phyloP scores from a whole-genome alignment of 768 basidiomycete species.

The Boletus sp. region DNA sequence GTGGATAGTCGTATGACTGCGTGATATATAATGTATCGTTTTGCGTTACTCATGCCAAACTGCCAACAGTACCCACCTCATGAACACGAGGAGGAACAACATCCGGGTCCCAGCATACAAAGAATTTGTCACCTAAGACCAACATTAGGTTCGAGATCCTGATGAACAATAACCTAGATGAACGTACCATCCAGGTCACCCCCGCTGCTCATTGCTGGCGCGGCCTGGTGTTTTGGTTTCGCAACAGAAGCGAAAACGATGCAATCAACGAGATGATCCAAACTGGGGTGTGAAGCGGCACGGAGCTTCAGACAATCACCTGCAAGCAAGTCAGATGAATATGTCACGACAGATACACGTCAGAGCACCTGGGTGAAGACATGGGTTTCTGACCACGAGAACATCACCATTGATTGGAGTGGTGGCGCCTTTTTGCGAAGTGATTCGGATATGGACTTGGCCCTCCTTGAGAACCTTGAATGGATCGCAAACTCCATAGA shows the following conservation, averaged over 20 bases:
- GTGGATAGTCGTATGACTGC: constrained; percentile 67
- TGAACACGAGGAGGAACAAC: constrained; percentile 54
- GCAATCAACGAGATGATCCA: constrained; percentile 63
- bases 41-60: background rate
- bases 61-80: constrained; percentile 39
- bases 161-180: background rate
- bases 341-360: background rate
- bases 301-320: constrained; percentile 66
- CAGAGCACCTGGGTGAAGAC: constrained; percentile 58
- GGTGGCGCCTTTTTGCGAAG: constrained; percentile 47
- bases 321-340: constrained; percentile 13
- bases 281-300: constrained; percentile 48
- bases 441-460: constrained; percentile 61
- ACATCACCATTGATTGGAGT: constrained; percentile 62
- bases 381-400: constrained; percentile 65
- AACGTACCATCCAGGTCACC: constrained; percentile 57
- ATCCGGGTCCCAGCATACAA: constrained; percentile 69
- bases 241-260: constrained; percentile 64
- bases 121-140: constrained; percentile 56
- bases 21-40: background rate
- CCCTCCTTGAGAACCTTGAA: constrained; percentile 61
- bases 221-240: constrained; percentile 54
- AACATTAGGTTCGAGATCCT: background rate
- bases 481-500: constrained; percentile 71
- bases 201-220: constrained; percentile 70